A percentile compares a stretch with the other conserved stretches of the same genome.
Evolutionary conservation across 352 stramenopile species (phyloP).

Genomic region (Plasmopara viticola): DNA sequence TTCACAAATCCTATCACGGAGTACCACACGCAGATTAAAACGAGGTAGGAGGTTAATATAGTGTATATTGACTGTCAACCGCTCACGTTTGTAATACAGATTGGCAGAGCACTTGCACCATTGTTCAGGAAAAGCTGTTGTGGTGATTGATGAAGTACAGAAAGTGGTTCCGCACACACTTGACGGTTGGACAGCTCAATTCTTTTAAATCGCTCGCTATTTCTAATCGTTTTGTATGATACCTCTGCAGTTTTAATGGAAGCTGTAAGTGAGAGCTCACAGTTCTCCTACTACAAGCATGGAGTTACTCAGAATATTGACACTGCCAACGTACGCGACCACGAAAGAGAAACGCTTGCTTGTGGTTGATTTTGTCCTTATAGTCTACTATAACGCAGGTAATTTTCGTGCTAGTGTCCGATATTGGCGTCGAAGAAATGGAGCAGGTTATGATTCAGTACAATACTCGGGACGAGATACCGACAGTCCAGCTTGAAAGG

Average conservation of each 20-base stretch:
- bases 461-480: slow-evolving; percentile 60
- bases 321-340: slow-evolving; percentile 53
- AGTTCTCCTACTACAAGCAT: slow-evolving; percentile 75
- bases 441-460: slow-evolving; percentile 82
- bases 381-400: slow-evolving; percentile 32
- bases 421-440: slow-evolving; percentile 83
- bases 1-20: slow-evolving; percentile 74
- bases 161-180: slow-evolving; percentile 88
- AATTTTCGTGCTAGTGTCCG: slow-evolving; percentile 86
- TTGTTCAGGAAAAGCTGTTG: slow-evolving; percentile 81
- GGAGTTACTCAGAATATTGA: slow-evolving; percentile 57
- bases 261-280: slow-evolving; percentile 58
- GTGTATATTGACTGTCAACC: not conserved
- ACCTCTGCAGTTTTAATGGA: slow-evolving; percentile 56
- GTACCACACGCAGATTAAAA: slow-evolving; percentile 85
- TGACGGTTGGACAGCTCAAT: slow-evolving; percentile 40
- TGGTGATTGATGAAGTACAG: slow-evolving; percentile 90
- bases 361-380: slow-evolving; percentile 11
- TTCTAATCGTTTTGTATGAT: not conserved
- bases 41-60: slow-evolving; percentile 26
- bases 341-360: not conserved
- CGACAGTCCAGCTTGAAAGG: slow-evolving; percentile 50
- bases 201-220: not conserved
- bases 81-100: slow-evolving; percentile 17
- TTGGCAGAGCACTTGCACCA: slow-evolving; percentile 71